Evolutionary conservation across 1,139 yeast genomes (phyloP), one percentile per base, ranked within the genome.

Genomic region (Lodderomyces jiufengensis): DNA sequence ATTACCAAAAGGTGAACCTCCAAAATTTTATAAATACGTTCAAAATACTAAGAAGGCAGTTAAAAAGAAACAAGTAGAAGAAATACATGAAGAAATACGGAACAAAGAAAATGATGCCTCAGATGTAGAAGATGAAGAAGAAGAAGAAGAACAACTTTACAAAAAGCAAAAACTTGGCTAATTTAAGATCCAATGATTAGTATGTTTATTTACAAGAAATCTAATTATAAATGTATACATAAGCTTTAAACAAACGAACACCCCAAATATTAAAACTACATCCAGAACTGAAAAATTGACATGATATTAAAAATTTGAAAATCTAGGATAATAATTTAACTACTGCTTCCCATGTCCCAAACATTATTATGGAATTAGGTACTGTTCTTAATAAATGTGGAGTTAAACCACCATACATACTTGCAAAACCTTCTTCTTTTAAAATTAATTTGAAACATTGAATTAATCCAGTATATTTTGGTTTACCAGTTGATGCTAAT

Each of bases 321-420:
- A n/a, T n/a, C n/a, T n/a, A n/a, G n/a, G n/a, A n/a, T n/a, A n/a
- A n/a, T n/a, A n/a, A n/a, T n/a, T n/a, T n/a, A n/a, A n/a, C n/a
- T n/a, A n/a, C n/a, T n/a, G 7, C 20, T 55, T 94, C 99, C 97
- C 98, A 94, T 2, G 98, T 90, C 26, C 99, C 98, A 69, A 94
- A 94, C 97, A 94, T 92, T 47, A 94, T 90, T 55, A 94, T 88
- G 50, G 96, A 86, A 60, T 92, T 94, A 2, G 99, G 99, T 33
- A 94, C 98, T 0, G 98, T 94, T 61, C 98, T 77, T 63, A 94
- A 74, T 51, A 94, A 69, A 62, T 94, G 99, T 3, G 98, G 97
- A 2, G 98, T 92, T 54, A 94, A 70, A 1, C 99, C 99, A 41
- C 99, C 96, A 55, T 94, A 94, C 90, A 94, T 84, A 28, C 96